These are phyloP conservation scores for Loxodes magnus DNA, from an alignment of 73 alveolate species.

Conservation along the genomic window DNA sequence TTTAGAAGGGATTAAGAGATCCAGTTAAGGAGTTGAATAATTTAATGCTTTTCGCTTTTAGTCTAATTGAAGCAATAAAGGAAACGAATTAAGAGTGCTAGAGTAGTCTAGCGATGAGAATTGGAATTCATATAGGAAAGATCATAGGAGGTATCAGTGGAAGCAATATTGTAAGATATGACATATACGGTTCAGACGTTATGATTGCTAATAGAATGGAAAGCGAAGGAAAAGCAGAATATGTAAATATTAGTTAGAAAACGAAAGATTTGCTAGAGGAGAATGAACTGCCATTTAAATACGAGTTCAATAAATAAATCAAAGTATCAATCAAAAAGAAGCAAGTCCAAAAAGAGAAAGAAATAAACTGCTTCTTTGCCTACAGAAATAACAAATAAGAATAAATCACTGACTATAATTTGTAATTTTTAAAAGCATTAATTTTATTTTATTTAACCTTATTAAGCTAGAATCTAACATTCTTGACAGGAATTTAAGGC, in stretches of 20 bases:
- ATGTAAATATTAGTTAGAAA: slow-evolving; percentile 16
- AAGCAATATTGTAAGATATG: slow-evolving; percentile 39
- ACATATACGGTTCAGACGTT: slow-evolving; percentile 40
- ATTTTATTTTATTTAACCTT: too few relatives aligned
- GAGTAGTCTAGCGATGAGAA: slow-evolving; percentile 73
- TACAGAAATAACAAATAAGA: too few relatives aligned
- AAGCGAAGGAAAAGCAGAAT: slow-evolving; percentile 39
- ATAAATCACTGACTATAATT: too few relatives aligned
- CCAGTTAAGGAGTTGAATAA: slow-evolving; percentile 84
- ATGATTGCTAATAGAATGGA: slow-evolving; percentile 48
- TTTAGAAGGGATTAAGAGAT: slow-evolving; percentile 67
- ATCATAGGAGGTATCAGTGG: slow-evolving; percentile 46
- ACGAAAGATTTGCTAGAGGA: slow-evolving; percentile 28
- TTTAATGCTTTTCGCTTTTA: slow-evolving; percentile 81
- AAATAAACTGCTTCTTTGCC: too few relatives aligned
- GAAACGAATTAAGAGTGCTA: slow-evolving; percentile 51
- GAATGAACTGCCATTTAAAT: too few relatives aligned
- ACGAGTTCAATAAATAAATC: too few relatives aligned
- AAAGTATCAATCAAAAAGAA: too few relatives aligned
- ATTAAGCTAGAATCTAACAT: too few relatives aligned
- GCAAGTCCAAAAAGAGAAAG: too few relatives aligned
- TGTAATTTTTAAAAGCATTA: too few relatives aligned
- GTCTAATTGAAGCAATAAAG: slow-evolving; percentile 81
- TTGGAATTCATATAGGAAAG: slow-evolving; percentile 81
- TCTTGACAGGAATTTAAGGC: too few relatives aligned